Base-by-base conservation (phyloP, 1,284 basidiomycete species). In the Porodaedalea pini region DNA sequence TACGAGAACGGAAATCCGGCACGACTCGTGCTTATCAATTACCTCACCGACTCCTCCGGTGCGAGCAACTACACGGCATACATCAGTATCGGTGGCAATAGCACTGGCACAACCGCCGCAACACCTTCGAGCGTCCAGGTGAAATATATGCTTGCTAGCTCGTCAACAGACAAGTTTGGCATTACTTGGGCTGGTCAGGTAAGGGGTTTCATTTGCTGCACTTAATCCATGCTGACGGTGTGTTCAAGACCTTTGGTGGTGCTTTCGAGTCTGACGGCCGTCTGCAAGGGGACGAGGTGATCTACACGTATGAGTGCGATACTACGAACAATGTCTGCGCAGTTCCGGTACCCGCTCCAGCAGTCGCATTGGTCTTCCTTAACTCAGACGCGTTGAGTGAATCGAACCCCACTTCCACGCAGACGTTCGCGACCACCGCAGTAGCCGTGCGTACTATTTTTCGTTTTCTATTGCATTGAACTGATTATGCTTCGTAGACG, bases 331-430 rank as follows among this genome's bases (percentile, higher is more conserved):
- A 81, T 54, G 70, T 73, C 0, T 92, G 90, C 70, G 61, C 68
- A 5, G 73, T 92, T 55, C 74, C 72, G 1, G 83, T 92, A 21
- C 80, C 80, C n/a, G 88, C 87, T 1, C 89, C 90, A 0, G 79
- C 79, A 10, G 80, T 83, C 55, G 88, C 86, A 3, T 73, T 92
- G 51, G 86, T 92, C 21, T 91, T 87, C 76, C 72, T 92, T 49
- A 75, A 71, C n/a, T 70, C 77, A 36, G 67, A 68, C 5, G 75
- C 79, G 1, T 63, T 78, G 56, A 63, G 66, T 1, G 74, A 76
- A 41, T 70, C 74, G 0, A 68, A 73, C 0, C 69, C 71, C 0
- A 67, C 63, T 4, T 66, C 70, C 5, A 73, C 77, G 0, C 65
- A 69, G 57, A 87, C 84, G 21, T 89, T 81, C 65, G 64, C 78